These are phyloP conservation scores for Polyplosphaeria fusca DNA, from an alignment of 495 filamentous ascomycete genomes.

Conservation along the genomic window DNA sequence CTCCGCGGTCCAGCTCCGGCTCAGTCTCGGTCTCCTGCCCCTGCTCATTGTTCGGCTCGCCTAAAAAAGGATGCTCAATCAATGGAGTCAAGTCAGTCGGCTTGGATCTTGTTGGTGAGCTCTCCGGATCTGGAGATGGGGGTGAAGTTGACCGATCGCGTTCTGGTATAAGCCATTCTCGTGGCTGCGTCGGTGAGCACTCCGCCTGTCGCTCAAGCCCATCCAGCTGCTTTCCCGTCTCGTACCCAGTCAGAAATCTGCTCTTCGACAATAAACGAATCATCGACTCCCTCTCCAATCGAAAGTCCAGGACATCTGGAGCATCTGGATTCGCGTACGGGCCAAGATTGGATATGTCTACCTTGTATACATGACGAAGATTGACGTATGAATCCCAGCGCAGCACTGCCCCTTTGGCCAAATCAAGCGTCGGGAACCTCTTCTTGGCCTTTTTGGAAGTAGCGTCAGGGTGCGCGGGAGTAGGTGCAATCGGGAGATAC, in stretches of 20 bases:
- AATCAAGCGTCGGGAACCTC: constrained; percentile 18
- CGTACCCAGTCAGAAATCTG: constrained; percentile 22
- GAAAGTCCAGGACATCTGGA: constrained; percentile 1
- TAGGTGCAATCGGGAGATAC: constrained; percentile 28
- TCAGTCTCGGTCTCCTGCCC: too few relatives aligned
- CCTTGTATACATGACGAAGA: constrained; percentile 24
- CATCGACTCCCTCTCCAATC: constrained; percentile 27
- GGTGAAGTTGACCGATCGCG: too few relatives aligned
- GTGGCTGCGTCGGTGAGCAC: too few relatives aligned
- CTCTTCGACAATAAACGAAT: constrained; percentile 17
- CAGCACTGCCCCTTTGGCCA: constrained; percentile 7
- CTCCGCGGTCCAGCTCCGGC: too few relatives aligned
- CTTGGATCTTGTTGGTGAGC: too few relatives aligned
- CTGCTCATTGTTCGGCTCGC: too few relatives aligned
- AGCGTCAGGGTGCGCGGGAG: constrained; percentile 30
- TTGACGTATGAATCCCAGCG: constrained; percentile 34
- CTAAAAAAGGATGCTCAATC: too few relatives aligned
- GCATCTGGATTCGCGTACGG: constrained; percentile 26
- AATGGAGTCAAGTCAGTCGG: too few relatives aligned
- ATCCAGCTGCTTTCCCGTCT: constrained; percentile 10
- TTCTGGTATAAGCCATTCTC: too few relatives aligned
- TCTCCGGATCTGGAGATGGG: too few relatives aligned
- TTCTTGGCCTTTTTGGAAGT: constrained; percentile 28
- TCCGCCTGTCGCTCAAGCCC: too few relatives aligned
- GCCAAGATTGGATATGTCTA: constrained; percentile 13